Evolutionary conservation across 495 filamentous ascomycete species (phyloP), one percentile per base, ranked within the genome.

Genomic region (Penicillium riverlandense): DNA sequence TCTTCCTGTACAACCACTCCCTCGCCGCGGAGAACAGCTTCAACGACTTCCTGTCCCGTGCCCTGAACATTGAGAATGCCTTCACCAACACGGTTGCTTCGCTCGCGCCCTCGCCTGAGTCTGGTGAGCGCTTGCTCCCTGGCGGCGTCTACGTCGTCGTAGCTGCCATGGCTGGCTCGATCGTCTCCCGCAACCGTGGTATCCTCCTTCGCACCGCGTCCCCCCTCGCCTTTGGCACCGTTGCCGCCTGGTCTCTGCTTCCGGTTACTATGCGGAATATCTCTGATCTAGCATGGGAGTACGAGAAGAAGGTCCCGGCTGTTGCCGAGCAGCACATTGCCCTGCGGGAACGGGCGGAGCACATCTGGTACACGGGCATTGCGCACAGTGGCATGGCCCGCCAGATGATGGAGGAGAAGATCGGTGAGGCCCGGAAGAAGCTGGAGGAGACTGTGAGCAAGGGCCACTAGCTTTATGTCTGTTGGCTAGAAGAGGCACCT

Each of bases 401-500:
- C 53, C 72, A 66, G 47, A 87, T 83, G 74, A 78, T 89, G 56
- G 82, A 91, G 55, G 84, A 89, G 44, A 85, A 80, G 64, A 85
- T 96, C 40, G 73, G 66, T 38, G 76, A 80, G 15, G 79, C 74
- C 38, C 75, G 89, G 52, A 84, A 86, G 68, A 74, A 72, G 49
- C 63, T 95, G 33, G 90, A 96, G 72, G 82, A 79, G 31, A 85
- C 90, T 85, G 86, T 98, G 32, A 86, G 79, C 69, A 91, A 95
- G 75, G 88, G 88, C 35, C 85, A 84, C 50, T 68, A 66, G 50
- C 2, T 22, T 22, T 22, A 4, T 22, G 22, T 22, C 22, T 3
- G 22, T 22, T 22, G 22, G 15, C 15, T 16, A 16, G 1, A 16
- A 16, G 15, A 16, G 15, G 15, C 15, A 16, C 15, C 22, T 22